phyloP scores from a whole-genome alignment of 1,284 basidiomycete genomes.

The Rhodofomes roseus region DNA sequence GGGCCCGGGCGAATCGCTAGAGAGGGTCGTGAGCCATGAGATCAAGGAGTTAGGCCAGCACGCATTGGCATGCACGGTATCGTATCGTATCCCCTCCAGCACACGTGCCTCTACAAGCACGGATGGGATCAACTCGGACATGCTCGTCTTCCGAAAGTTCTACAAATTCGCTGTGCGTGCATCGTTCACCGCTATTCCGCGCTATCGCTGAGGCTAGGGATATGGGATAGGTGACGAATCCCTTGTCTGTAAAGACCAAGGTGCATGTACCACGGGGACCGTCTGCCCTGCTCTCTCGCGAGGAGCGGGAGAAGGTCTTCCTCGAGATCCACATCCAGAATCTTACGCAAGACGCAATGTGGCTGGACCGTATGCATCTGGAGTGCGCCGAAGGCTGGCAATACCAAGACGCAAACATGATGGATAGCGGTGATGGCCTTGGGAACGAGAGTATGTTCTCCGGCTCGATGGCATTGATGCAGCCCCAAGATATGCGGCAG shows the following conservation, averaged over 20 bases:
- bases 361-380: conserved; percentile 72
- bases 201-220: background rate
- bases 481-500: conserved; percentile 79
- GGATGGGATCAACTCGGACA: conserved; percentile 48
- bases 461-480: conserved; percentile 64
- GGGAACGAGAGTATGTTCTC: conserved; percentile 46
- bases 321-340: conserved; percentile 90
- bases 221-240: conserved; percentile 50
- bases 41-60: conserved; percentile 84
- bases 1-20: conserved; percentile 52
- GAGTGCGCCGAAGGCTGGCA: conserved; percentile 72
- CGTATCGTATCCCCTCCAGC: conserved; percentile 61
- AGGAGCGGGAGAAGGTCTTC: conserved; percentile 75
- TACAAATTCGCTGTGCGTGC: conserved; percentile 81
- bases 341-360: conserved; percentile 69
- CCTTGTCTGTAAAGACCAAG: conserved; percentile 87
- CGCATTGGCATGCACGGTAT: conserved; percentile 72
- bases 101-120: conserved; percentile 40
- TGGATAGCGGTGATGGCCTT: conserved; percentile 21
- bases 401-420: conserved; percentile 49
- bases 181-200: background rate
- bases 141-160: conserved; percentile 80
- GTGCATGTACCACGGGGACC: conserved; percentile 74
- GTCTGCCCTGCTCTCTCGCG: conserved; percentile 55
- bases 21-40: conserved; percentile 69